These are phyloP conservation scores for Ogataea trehalophila DNA, from an alignment of 805 yeast genomes.

Conservation along the genomic window DNA sequence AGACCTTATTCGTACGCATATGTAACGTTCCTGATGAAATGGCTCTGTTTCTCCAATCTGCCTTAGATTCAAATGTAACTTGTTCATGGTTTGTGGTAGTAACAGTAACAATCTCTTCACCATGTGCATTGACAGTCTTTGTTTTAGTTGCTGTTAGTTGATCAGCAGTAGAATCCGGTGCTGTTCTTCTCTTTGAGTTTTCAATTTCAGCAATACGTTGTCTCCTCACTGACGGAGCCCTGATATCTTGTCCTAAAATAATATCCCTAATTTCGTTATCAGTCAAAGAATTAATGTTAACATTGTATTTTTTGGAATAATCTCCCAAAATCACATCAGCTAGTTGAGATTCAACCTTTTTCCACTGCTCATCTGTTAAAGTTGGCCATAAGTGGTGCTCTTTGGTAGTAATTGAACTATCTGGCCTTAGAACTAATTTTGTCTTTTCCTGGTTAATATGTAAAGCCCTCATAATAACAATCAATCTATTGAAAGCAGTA, in stretches of 20 bases:
- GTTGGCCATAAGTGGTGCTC: slow-evolving; percentile 94
- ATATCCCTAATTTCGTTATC: slow-evolving; percentile 92
- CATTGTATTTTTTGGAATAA: slow-evolving; percentile 79
- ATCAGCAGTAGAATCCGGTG: slow-evolving; percentile 36
- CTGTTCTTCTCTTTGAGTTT: slow-evolving; percentile 35
- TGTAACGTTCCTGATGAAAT: slow-evolving; percentile 70
- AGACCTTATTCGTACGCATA: slow-evolving; percentile 69
- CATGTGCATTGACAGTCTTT: slow-evolving; percentile 84
- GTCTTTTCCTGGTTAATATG: slow-evolving; percentile 75
- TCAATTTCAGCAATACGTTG: slow-evolving; percentile 81
- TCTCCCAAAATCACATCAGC: slow-evolving; percentile 84
- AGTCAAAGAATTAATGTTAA: slow-evolving; percentile 80
- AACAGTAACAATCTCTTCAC: slow-evolving; percentile 92
- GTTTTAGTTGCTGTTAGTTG: slow-evolving; percentile 76
- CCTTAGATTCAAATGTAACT: slow-evolving; percentile 71
- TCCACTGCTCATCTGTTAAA: slow-evolving; percentile 85
- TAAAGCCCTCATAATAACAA: slow-evolving; percentile 76
- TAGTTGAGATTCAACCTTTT: slow-evolving; percentile 77
- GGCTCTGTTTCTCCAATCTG: slow-evolving; percentile 90
- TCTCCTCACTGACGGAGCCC: slow-evolving; percentile 82
- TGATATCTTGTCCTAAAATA: slow-evolving; percentile 89
- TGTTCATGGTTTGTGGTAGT: slow-evolving; percentile 89
- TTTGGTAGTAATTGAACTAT: slow-evolving; percentile 59
- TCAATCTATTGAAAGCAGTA: slow-evolving; percentile 89
- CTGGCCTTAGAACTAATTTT: slow-evolving; percentile 70